A percentile compares a stretch with the other conserved stretches of the same genome.
phyloP scores from a whole-genome alignment of 495 filamentous ascomycete genomes.

The Saxophila tyrrhenica region DNA sequence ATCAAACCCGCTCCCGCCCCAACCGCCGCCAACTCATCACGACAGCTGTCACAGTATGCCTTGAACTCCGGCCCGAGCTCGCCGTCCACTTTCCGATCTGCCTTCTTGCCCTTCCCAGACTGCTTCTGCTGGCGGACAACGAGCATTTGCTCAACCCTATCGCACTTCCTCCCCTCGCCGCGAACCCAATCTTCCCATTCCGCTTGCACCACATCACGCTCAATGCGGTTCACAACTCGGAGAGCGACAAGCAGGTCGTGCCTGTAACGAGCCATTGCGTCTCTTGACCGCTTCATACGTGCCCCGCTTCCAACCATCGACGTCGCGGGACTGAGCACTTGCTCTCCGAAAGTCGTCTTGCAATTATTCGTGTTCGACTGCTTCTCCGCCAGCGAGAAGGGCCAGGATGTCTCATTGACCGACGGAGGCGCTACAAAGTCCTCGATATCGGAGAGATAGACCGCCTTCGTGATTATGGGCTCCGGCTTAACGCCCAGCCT shows the following conservation, averaged over 20 bases:
- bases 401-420: background rate
- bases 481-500: constrained; percentile 69
- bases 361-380: constrained; percentile 21
- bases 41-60: constrained; percentile 11
- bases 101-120: background rate
- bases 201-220: constrained; percentile 66
- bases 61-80: constrained; percentile 11
- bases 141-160: constrained; percentile 46
- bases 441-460: constrained; percentile 75
- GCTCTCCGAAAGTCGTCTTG: constrained; percentile 15
- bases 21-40: constrained; percentile 2
- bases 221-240: constrained; percentile 78
- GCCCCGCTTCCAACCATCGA: constrained; percentile 37
- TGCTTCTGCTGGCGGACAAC: background rate
- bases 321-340: constrained; percentile 9
- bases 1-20: background rate
- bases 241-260: constrained; percentile 87
- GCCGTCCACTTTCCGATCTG: background rate
- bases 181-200: constrained; percentile 89
- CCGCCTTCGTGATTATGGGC: constrained; percentile 66
- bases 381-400: background rate
- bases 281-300: constrained; percentile 63
- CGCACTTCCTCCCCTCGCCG: constrained; percentile 59
- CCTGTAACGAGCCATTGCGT: constrained; percentile 72
- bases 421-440: constrained; percentile 28